phyloP scores from a whole-genome alignment of 2,329 filamentous ascomycete species.

The Aspergillus carbonarius region DNA sequence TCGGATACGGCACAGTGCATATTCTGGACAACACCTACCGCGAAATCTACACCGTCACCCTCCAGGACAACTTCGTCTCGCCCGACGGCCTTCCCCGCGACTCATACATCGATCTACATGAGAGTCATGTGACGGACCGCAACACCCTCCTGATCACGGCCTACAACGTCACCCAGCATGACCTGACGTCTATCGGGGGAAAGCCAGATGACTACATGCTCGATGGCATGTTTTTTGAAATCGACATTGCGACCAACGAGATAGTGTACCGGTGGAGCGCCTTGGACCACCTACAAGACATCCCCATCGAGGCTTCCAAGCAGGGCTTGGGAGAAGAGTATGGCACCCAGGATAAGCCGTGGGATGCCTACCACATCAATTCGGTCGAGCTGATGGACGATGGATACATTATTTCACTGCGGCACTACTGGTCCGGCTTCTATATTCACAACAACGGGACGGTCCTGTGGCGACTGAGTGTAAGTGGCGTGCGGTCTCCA shows the following conservation, averaged over 20 bases:
- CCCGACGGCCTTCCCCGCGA: slow-evolving; percentile 19
- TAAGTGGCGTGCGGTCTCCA: slow-evolving; percentile 6
- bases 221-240: slow-evolving; percentile 36
- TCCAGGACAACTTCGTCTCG: slow-evolving; percentile 27
- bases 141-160: slow-evolving; percentile 38
- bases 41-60: slow-evolving; percentile 33
- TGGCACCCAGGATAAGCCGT: slow-evolving; percentile 26
- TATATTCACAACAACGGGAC: slow-evolving; percentile 32
- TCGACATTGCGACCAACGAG: slow-evolving; percentile 36
- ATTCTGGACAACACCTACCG: slow-evolving; percentile 36
- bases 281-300: slow-evolving; percentile 31
- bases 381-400: slow-evolving; percentile 32
- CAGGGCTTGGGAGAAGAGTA: slow-evolving; percentile 22
- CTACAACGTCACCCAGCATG: slow-evolving; percentile 35
- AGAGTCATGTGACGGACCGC: slow-evolving; percentile 32
- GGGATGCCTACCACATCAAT: slow-evolving; percentile 40
- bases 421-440: slow-evolving; percentile 37
- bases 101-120: slow-evolving; percentile 38
- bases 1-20: slow-evolving; percentile 31
- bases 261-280: slow-evolving; percentile 36
- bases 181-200: slow-evolving; percentile 33
- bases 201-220: slow-evolving; percentile 32
- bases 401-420: slow-evolving; percentile 36
- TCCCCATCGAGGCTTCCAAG: slow-evolving; percentile 30
- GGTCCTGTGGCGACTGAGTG: slow-evolving; percentile 29